Conservation (phyloP, 1,284 basidiomycete genomes). For the Polyporus tsugae region DNA sequence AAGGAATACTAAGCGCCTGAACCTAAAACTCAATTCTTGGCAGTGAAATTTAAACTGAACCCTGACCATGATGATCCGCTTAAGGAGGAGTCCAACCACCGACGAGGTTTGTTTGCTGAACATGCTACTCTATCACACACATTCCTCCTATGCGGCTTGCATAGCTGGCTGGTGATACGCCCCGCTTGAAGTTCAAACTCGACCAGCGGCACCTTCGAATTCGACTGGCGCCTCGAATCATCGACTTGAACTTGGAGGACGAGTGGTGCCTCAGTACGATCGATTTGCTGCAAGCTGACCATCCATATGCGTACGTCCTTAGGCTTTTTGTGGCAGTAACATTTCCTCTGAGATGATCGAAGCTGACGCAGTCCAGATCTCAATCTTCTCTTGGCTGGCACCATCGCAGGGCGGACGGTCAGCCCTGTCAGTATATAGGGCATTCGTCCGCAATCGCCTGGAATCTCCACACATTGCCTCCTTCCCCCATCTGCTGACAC, state of each 20-base stretch:
- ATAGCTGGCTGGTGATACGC: not conserved
- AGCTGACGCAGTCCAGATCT: not conserved
- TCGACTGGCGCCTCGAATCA: not conserved
- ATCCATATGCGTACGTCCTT: not conserved
- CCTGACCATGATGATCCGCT: too few relatives aligned
- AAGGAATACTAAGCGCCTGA: not conserved
- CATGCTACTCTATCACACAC: too few relatives aligned
- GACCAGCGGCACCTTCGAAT: not conserved
- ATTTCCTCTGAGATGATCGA: not conserved
- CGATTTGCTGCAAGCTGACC: not conserved
- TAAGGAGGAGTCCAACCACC: too few relatives aligned
- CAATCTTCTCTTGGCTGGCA: not conserved
- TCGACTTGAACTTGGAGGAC: not conserved
- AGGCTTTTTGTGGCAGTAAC: not conserved
- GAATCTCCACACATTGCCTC: not conserved
- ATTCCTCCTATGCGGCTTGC: not conserved
- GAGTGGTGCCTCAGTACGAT: not conserved
- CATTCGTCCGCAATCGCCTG: too few relatives aligned
- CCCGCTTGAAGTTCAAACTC: too few relatives aligned
- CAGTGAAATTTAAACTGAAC: too few relatives aligned
- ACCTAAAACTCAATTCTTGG: too few relatives aligned
- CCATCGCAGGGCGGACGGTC: not conserved
- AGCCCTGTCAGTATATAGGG: not conserved
- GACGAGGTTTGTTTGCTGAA: too few relatives aligned
- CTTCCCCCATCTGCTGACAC: not conserved